Evolutionary conservation across 2,329 filamentous ascomycete genomes (phyloP).

Genomic region (Verticillium albo-atrum): DNA sequence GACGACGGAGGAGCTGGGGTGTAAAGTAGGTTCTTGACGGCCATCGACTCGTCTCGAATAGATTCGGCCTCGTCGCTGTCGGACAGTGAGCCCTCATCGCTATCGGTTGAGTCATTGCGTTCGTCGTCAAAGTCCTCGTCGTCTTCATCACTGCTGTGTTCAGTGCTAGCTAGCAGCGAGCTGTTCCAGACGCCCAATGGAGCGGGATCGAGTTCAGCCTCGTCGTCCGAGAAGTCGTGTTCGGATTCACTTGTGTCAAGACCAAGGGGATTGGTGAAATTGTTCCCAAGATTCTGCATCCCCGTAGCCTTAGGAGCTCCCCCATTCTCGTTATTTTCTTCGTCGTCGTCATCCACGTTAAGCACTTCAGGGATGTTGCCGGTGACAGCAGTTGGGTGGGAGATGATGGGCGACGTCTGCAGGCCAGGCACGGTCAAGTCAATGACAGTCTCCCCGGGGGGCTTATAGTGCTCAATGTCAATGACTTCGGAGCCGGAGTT

Average conservation of each 20-base stretch:
- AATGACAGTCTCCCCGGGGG: background rate
- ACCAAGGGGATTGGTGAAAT: background rate
- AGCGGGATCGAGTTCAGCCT: background rate
- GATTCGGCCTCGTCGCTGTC: background rate
- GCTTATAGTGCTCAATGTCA: background rate
- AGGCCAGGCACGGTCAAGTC: background rate
- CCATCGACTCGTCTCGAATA: background rate
- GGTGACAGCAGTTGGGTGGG: background rate
- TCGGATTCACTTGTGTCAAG: background rate
- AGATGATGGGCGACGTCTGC: background rate
- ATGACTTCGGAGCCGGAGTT: background rate
- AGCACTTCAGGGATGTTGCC: background rate
- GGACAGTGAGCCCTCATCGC: background rate
- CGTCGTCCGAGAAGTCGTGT: background rate
- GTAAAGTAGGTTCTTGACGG: background rate
- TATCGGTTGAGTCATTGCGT: background rate
- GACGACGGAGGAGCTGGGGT: background rate
- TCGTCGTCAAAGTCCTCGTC: background rate
- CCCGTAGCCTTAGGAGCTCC: background rate
- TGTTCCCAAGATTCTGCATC: background rate
- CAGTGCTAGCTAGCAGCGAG: background rate
- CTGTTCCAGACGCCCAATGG: background rate
- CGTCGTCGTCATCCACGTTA: conserved; percentile 19
- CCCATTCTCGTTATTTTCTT: conserved; percentile 11
- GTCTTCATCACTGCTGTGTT: background rate